Conservation (phyloP, 768 basidiomycete genomes). For the Pleurotus cornucopiae region DNA sequence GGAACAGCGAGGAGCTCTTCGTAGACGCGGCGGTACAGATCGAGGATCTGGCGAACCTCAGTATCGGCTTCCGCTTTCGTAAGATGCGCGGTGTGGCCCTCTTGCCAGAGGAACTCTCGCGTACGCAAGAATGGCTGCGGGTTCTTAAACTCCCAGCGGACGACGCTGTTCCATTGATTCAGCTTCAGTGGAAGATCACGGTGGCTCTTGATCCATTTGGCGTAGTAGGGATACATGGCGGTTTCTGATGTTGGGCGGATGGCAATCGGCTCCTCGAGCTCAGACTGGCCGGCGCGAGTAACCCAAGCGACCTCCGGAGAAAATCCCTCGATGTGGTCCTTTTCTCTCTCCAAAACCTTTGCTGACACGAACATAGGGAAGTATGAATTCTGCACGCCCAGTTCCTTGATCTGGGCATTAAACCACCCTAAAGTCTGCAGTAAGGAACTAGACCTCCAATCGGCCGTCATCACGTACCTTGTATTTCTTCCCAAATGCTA, state of each 20-base stretch:
- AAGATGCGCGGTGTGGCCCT: constrained; percentile 94
- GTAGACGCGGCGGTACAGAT: constrained; percentile 92
- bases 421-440: constrained; percentile 69
- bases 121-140: constrained; percentile 99
- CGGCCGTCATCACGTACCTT: constrained; percentile 45
- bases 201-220: constrained; percentile 98
- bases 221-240: constrained; percentile 99
- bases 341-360: constrained; percentile 92
- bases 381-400: constrained; percentile 95
- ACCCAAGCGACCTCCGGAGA: constrained; percentile 99
- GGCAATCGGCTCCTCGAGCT: constrained; percentile 95
- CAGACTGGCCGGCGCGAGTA: constrained; percentile 88
- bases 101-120: constrained; percentile 99
- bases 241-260: constrained; percentile 99
- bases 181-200: constrained; percentile 96
- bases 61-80: constrained; percentile 85
- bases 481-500: constrained; percentile 95
- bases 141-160: constrained; percentile 99
- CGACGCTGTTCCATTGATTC: constrained; percentile 99
- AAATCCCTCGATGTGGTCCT: constrained; percentile 98
- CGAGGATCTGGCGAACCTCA: constrained; percentile 92
- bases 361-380: constrained; percentile 98
- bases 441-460: neutral
- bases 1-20: constrained; percentile 97
- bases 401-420: constrained; percentile 84